Evolutionary conservation across 768 basidiomycete species (phyloP).

Genomic region (Rickenella mellea): DNA sequence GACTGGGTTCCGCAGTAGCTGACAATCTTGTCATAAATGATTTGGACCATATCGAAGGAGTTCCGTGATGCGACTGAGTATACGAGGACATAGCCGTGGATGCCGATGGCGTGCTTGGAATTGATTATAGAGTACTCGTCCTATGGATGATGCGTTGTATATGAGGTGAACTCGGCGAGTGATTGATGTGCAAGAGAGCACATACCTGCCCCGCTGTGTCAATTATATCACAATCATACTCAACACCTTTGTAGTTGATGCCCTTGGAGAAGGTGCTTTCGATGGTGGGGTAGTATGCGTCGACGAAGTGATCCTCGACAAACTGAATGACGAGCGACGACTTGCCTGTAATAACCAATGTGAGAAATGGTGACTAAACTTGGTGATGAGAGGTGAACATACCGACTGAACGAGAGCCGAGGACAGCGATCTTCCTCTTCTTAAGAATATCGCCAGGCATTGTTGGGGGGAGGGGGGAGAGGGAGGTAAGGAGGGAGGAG

Average conservation of each 20-base stretch:
- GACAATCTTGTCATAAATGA: conserved; percentile 88
- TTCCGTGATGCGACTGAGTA: conserved; percentile 86
- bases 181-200: conserved; percentile 2
- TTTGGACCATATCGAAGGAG: conserved; percentile 92
- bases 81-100: conserved; percentile 94
- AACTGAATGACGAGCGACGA: conserved; percentile 90
- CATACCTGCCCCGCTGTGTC: conserved; percentile 95
- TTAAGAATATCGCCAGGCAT: conserved; percentile 39
- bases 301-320: conserved; percentile 86
- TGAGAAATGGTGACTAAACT: conserved; percentile 10
- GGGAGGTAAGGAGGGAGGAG: conserved; percentile 3
- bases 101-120: conserved; percentile 89
- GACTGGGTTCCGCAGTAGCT: conserved; percentile 76
- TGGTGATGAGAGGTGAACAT: conserved; percentile 18
- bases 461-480: conserved; percentile 5
- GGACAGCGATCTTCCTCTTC: conserved; percentile 83
- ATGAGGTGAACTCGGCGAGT: conserved; percentile 1
- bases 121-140: conserved; percentile 95
- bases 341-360: conserved; percentile 53
- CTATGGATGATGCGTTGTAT: conserved; percentile 30
- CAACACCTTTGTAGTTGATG: conserved; percentile 78
- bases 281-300: conserved; percentile 93
- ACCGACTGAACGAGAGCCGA: conserved; percentile 88
- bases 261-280: conserved; percentile 82
- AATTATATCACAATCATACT: conserved; percentile 95